A percentile compares a stretch with the other conserved stretches of the same genome.
Conservation (phyloP, 352 stramenopile species). For the Phytophthora megakarya region DNA sequence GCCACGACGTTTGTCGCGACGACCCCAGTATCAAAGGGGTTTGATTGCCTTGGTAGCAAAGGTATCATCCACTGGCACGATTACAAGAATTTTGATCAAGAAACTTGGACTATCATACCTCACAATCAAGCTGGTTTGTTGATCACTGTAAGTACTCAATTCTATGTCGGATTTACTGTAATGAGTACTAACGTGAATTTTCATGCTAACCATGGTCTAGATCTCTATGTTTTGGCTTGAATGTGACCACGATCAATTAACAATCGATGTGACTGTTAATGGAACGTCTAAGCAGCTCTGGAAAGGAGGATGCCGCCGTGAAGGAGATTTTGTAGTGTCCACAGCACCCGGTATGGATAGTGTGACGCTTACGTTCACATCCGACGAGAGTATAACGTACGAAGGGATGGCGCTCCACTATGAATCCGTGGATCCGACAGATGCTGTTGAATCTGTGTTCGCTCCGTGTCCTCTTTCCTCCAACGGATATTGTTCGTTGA, state of each 20-base stretch:
- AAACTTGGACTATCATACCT: slow-evolving; percentile 50
- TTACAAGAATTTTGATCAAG: slow-evolving; percentile 42
- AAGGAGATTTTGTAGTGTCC: slow-evolving; percentile 45
- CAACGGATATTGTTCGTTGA: slow-evolving; percentile 44
- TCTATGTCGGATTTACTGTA: background rate
- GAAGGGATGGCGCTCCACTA: slow-evolving; percentile 53
- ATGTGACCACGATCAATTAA: slow-evolving; percentile 57
- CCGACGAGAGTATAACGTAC: slow-evolving; percentile 51
- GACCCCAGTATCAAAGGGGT: slow-evolving; percentile 16
- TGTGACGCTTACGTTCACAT: slow-evolving; percentile 44
- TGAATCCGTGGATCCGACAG: slow-evolving; percentile 20
- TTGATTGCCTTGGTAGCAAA: slow-evolving; percentile 38
- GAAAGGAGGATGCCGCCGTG: slow-evolving; percentile 55
- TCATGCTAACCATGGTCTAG: slow-evolving; percentile 9
- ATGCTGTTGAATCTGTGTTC: background rate
- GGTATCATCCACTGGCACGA: slow-evolving; percentile 43
- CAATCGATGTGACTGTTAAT: slow-evolving; percentile 26
- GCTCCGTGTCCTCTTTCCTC: slow-evolving; percentile 46
- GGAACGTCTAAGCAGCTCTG: slow-evolving; percentile 35
- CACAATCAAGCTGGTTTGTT: slow-evolving; percentile 23
- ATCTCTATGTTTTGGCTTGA: slow-evolving; percentile 61
- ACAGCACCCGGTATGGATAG: slow-evolving; percentile 37
- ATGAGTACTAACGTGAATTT: slow-evolving; percentile 5
- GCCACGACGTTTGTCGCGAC: slow-evolving; percentile 26
- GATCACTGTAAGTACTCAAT: slow-evolving; percentile 44